Percentiles rank a stretch among this genome's conserved stretches.
phyloP scores from a whole-genome alignment of 169 alveolate species.

The Neospora caninum region DNA sequence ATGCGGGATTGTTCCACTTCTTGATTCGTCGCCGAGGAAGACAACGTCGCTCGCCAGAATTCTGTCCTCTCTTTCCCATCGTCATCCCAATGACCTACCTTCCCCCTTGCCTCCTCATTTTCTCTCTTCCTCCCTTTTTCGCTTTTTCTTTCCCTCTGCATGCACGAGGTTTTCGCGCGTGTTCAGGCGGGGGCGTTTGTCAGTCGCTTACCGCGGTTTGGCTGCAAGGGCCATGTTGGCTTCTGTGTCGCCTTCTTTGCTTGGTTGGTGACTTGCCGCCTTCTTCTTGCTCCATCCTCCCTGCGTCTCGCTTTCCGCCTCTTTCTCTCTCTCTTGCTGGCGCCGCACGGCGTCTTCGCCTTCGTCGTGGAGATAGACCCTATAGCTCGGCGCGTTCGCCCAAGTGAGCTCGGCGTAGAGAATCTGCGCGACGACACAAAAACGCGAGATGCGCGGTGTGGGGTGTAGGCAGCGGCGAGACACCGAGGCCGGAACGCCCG shows the following conservation, averaged over 20 bases:
- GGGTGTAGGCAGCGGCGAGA: no score
- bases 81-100: no score
- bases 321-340: neutral
- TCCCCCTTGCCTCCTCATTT: neutral
- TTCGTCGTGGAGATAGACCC: slow-evolving; percentile 3
- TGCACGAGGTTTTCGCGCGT: neutral
- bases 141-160: neutral
- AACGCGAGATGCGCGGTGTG: neutral
- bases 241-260: neutral
- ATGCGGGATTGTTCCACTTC: no score
- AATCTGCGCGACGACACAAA: neutral
- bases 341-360: neutral
- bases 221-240: neutral
- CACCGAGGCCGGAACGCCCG: no score
- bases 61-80: no score
- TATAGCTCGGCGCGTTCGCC: neutral
- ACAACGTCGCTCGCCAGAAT: no score
- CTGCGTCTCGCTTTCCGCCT: neutral
- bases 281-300: slow-evolving; percentile 3
- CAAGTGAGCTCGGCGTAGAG: neutral
- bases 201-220: neutral
- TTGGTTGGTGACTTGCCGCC: neutral
- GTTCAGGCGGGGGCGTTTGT: neutral
- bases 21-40: no score
- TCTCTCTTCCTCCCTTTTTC: no score